phyloP scores from a whole-genome alignment of 2,329 filamentous ascomycete species.

The Verticillium dahliae region DNA sequence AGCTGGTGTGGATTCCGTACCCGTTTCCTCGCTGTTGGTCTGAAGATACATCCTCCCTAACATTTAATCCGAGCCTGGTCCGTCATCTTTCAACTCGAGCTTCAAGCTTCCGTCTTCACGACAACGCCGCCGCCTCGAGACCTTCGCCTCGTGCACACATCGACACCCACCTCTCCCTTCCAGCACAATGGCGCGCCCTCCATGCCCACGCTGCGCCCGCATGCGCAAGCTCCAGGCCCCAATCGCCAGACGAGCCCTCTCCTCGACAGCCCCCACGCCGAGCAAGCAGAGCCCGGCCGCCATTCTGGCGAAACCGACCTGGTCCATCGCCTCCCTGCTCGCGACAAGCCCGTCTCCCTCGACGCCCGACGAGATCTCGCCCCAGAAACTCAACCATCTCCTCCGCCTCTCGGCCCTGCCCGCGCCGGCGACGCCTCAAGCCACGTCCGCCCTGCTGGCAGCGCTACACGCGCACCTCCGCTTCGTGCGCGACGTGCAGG shows the following conservation, averaged over 20 bases:
- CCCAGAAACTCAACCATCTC: constrained; percentile 70
- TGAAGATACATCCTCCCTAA: background rate
- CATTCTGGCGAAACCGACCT: constrained; percentile 61
- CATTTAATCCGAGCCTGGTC: background rate
- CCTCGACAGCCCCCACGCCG: background rate
- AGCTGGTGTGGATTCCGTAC: background rate
- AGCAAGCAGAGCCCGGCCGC: constrained; percentile 6
- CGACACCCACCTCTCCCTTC: no score
- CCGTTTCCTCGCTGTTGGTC: background rate
- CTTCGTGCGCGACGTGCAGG: constrained; percentile 83
- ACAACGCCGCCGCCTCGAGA: background rate
- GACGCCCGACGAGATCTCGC: constrained; percentile 44
- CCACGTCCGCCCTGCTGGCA: constrained; percentile 64
- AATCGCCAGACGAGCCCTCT: background rate
- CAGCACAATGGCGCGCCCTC: background rate
- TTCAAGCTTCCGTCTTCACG: background rate
- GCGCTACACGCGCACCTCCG: constrained; percentile 77
- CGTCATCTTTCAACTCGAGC: background rate
- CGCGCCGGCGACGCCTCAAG: constrained; percentile 51
- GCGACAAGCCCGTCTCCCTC: constrained; percentile 21
- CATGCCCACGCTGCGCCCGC: constrained; percentile 3
- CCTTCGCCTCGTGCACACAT: background rate
- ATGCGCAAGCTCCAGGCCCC: background rate
- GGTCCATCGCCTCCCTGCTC: constrained; percentile 76
- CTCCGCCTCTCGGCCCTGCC: constrained; percentile 86